phyloP scores from a whole-genome alignment of 345 rosid species.

The Brassica nigra region DNA sequence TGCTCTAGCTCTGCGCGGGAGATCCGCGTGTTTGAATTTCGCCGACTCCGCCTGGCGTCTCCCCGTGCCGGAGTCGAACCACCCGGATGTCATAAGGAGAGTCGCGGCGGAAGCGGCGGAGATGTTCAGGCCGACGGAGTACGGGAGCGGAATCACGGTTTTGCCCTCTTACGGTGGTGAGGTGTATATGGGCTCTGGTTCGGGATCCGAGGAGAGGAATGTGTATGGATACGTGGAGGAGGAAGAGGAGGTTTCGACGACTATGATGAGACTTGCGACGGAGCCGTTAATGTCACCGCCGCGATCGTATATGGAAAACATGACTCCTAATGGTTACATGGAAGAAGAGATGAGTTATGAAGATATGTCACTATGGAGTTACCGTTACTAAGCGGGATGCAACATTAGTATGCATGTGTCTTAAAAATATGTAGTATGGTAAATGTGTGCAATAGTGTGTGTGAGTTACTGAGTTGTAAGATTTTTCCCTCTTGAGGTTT shows the following conservation, averaged over 20 bases:
- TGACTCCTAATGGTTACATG: slow-evolving; percentile 23
- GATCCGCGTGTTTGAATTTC: slow-evolving; percentile 69
- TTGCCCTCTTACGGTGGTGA: slow-evolving; percentile 24
- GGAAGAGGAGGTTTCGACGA: slow-evolving; percentile 20
- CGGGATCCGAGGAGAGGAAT: slow-evolving; percentile 27
- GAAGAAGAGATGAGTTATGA: slow-evolving; percentile 33
- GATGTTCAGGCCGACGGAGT: slow-evolving; percentile 47
- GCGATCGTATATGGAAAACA: slow-evolving; percentile 10
- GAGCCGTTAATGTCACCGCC: slow-evolving; percentile 76
- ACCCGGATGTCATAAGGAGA: slow-evolving; percentile 47
- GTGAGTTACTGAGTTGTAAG: not conserved
- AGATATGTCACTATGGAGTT: slow-evolving; percentile 49
- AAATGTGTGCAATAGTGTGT: not conserved
- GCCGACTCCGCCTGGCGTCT: slow-evolving; percentile 69
- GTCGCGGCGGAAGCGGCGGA: slow-evolving; percentile 62
- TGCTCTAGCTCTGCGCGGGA: slow-evolving; percentile 63
- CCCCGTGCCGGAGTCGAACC: slow-evolving; percentile 53
- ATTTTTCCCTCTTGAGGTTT: not conserved
- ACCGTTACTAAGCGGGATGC: slow-evolving; percentile 21
- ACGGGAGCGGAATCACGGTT: slow-evolving; percentile 19
- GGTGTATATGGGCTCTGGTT: not conserved
- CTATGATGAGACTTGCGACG: slow-evolving; percentile 49
- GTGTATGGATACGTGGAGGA: slow-evolving; percentile 15
- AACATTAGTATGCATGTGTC: not conserved
- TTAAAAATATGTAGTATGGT: not conserved